Base-by-base conservation (phyloP, 495 filamentous ascomycete species). In the Trichoderma erinaceum region DNA sequence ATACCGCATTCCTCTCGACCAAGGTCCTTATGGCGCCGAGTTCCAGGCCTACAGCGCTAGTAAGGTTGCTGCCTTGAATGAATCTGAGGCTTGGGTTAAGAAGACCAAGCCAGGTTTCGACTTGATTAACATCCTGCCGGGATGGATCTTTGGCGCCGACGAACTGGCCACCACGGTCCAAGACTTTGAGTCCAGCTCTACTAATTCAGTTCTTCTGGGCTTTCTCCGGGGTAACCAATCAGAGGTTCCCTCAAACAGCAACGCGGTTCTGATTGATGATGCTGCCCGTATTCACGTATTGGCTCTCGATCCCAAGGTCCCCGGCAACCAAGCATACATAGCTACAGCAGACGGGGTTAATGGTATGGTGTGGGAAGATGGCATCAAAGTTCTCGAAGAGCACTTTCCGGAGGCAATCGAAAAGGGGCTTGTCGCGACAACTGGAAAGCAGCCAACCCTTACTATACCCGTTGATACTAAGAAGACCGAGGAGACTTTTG, bases 401-500 rank as follows among this genome's bases (percentile, higher is more conserved):
- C 2, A 18, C 10, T 85, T 83, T 68, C 75, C 78, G 0, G 75
- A 77, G 21, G 80, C 77, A 4, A 75, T 85, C 0, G 69, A 75
- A 70, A 76, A 69, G 16, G 74, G 76, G 6, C 48, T 75, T 7
- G 71, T 85, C 63, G 75, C 78, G 7, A 67, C 75, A 50, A 75
- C 72, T 66, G 83, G 81, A 6, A 74, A 69, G 13, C 71, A 78
- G 66, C 43, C 61, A 41, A 77, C 79, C 1, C 77, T 75, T 10
- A 70, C 71, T 5, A 75, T 82, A 41, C 76, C 74, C 3, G 68
- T 85, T 27, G 79, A 84, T 72, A 71, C 77, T 23, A 75, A 72
- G 58, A 48, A 75, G 6, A 82, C 81, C 13, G 79, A 83, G 68
- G 73, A 75, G 41, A 74, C 73, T 3, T 82, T 87, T 72, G 82